These are phyloP conservation scores for Aquilaria agallochum DNA, from an alignment of 441 rosid species.

Conservation along the genomic window DNA sequence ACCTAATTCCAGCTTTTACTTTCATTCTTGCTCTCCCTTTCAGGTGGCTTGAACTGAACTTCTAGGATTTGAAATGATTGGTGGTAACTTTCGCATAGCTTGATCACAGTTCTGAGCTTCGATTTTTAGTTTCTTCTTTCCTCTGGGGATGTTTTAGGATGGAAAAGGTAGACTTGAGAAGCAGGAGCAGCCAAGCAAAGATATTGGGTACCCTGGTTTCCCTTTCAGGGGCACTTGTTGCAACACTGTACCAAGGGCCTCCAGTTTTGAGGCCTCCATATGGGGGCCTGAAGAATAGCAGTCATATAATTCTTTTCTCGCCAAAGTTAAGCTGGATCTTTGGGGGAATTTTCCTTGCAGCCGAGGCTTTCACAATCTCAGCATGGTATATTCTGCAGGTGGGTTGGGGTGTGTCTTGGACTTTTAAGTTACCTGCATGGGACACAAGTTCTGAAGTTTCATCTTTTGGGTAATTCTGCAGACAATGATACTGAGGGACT, in stretches of 20 bases:
- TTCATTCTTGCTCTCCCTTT: constrained; percentile 44
- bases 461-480: constrained; percentile 11
- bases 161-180: constrained; percentile 42
- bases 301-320: constrained; percentile 17
- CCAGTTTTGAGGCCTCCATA: constrained; percentile 15
- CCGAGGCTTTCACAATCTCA: constrained; percentile 21
- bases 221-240: constrained; percentile 42
- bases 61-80: too few relatives aligned
- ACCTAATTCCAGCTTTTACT: constrained; percentile 52
- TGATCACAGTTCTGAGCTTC: not conserved
- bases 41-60: constrained; percentile 21
- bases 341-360: constrained; percentile 39
- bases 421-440: too few relatives aligned
- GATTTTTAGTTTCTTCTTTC: not conserved
- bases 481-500: constrained; percentile 36
- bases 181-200: constrained; percentile 43
- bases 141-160: constrained; percentile 21
- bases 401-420: not conserved
- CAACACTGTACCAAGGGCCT: constrained; percentile 47
- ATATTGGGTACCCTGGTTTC: constrained; percentile 38
- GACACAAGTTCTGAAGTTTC: not conserved
- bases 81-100: too few relatives aligned
- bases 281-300: too few relatives aligned
- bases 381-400: constrained; percentile 39
- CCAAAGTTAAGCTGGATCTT: constrained; percentile 26